A percentile compares a stretch with the other conserved stretches of the same genome.
Conservation (phyloP, 208 protist species). For the Crithidia sp. region DNA sequence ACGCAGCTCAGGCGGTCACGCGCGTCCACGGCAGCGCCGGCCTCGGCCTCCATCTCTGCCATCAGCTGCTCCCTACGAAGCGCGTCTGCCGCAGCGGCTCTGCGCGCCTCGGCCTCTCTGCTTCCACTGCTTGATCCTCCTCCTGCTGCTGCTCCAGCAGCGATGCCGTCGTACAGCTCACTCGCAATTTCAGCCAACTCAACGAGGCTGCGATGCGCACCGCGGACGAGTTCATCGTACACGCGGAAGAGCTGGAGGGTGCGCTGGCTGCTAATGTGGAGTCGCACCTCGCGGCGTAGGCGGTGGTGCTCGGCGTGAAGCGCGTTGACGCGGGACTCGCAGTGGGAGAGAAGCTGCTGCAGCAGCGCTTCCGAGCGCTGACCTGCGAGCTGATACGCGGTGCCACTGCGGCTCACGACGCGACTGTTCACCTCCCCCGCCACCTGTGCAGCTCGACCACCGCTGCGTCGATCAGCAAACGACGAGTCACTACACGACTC, state of each 20-base stretch:
- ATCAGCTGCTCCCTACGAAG: conserved; percentile 11
- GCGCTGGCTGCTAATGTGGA: conserved; percentile 72
- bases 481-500: background rate
- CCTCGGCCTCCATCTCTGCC: background rate
- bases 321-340: conserved; percentile 26
- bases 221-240: conserved; percentile 64
- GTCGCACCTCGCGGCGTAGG: conserved; percentile 73
- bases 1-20: conserved; percentile 31
- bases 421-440: conserved; percentile 2
- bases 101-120: background rate
- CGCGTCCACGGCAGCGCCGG: background rate
- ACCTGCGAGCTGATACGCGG: background rate
- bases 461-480: background rate
- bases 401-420: conserved; percentile 2
- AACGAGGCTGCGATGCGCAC: conserved; percentile 34
- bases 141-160: background rate
- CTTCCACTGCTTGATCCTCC: background rate
- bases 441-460: background rate
- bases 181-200: conserved; percentile 35
- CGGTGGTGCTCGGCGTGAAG: conserved; percentile 50
- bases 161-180: conserved; percentile 25
- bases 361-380: conserved; percentile 17
- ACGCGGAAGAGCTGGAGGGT: conserved; percentile 67
- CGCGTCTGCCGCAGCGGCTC: background rate
- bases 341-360: conserved; percentile 2